Conservation (phyloP, 2,329 filamentous ascomycete species). For the Leptosphaerulina australis region DNA sequence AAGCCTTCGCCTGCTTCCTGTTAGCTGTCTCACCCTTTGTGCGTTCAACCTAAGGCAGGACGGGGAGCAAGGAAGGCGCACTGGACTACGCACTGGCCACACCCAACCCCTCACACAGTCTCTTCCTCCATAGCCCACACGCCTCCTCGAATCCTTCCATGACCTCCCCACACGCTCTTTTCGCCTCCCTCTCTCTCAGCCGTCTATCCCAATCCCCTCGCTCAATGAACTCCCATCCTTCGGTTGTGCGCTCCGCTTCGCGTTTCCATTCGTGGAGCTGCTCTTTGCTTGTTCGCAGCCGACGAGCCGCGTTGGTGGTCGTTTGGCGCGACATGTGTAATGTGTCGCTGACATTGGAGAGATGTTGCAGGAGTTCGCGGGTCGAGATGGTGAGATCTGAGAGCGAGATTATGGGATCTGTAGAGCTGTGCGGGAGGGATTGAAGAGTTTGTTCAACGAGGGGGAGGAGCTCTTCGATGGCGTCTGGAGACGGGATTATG, state of each 20-base stretch:
- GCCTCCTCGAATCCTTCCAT: constrained; percentile 91
- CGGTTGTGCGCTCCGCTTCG: constrained; percentile 81
- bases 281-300: constrained; percentile 81
- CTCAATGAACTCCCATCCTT: constrained; percentile 81
- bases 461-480: constrained; percentile 71
- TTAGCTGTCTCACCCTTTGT: constrained; percentile 1
- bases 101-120: constrained; percentile 61
- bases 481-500: constrained; percentile 66
- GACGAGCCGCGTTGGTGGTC: constrained; percentile 78
- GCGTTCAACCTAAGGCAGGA: not conserved
- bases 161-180: constrained; percentile 82
- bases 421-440: constrained; percentile 69
- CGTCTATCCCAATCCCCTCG: constrained; percentile 82
- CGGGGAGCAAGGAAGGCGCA: constrained; percentile 6
- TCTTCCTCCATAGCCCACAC: constrained; percentile 81
- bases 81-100: constrained; percentile 44
- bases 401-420: constrained; percentile 69
- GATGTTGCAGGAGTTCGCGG: constrained; percentile 73
- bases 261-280: constrained; percentile 82
- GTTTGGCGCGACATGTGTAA: constrained; percentile 93
- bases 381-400: constrained; percentile 70
- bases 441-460: constrained; percentile 69
- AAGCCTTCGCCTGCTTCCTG: constrained; percentile 8
- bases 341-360: constrained; percentile 87
- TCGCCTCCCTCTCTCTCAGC: constrained; percentile 78